Conservation (phyloP, 768 basidiomycete genomes). For the Serpula lacrymans region DNA sequence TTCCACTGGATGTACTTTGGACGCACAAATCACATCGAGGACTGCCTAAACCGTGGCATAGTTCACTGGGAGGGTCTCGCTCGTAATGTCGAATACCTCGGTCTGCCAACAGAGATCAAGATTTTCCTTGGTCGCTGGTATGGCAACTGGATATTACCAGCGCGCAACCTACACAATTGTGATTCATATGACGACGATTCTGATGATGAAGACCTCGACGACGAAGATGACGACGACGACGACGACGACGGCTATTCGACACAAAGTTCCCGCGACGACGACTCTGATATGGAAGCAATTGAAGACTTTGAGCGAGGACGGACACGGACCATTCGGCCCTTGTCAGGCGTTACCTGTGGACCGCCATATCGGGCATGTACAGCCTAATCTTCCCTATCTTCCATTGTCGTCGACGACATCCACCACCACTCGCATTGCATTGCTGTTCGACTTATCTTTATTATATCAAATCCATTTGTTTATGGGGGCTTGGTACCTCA, state of each 20-base stretch:
- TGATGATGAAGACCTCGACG: conserved; percentile 21
- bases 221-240: conserved; percentile 25
- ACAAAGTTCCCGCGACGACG: conserved; percentile 38
- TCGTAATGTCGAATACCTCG: conserved; percentile 87
- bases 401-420: conserved; percentile 5
- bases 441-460: conserved; percentile 10
- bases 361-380: conserved; percentile 20
- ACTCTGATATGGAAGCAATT: conserved; percentile 35
- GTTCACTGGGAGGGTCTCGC: conserved; percentile 86
- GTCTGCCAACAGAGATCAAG: conserved; percentile 72
- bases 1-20: conserved; percentile 86
- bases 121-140: conserved; percentile 76
- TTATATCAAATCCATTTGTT: too few relatives aligned
- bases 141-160: conserved; percentile 52
- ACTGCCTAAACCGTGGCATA: conserved; percentile 58
- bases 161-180: conserved; percentile 20
- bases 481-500: too few relatives aligned
- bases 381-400: conserved; percentile 5
- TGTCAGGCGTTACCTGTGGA: conserved; percentile 29
- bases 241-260: conserved; percentile 20
- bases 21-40: conserved; percentile 58
- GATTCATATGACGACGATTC: conserved; percentile 33
- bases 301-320: conserved; percentile 40
- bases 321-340: conserved; percentile 35
- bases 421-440: conserved; percentile 1